These are phyloP conservation scores for Leucocoprinus birnbaumii DNA, from an alignment of 768 basidiomycete species.

Conservation along the genomic window DNA sequence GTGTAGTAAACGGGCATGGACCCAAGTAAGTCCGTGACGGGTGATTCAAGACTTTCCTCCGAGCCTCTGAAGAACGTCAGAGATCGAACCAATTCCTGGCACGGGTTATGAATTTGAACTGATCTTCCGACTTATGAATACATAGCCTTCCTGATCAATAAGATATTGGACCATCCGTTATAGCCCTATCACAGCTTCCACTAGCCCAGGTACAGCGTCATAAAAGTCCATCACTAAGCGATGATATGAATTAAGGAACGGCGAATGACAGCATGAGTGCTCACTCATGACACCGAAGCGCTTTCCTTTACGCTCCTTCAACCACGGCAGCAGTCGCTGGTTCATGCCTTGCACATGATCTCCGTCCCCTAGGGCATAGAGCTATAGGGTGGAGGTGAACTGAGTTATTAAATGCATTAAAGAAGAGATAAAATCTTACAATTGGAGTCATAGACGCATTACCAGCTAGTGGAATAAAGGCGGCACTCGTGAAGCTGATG, in stretches of 20 bases:
- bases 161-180: slow-evolving; percentile 5
- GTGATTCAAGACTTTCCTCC: too few relatives aligned
- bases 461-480: slow-evolving; percentile 8
- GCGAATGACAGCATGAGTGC: slow-evolving; percentile 11
- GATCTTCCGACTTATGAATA: too few relatives aligned
- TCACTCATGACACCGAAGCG: slow-evolving; percentile 45
- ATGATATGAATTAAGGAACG: too few relatives aligned
- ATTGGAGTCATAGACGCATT: neutral
- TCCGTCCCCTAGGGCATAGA: slow-evolving; percentile 42
- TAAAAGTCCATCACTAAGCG: slow-evolving; percentile 48
- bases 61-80: too few relatives aligned
- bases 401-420: neutral
- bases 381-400: slow-evolving; percentile 19
- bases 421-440: neutral
- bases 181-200: slow-evolving; percentile 43
- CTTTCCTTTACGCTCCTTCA: slow-evolving; percentile 37
- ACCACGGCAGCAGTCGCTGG: slow-evolving; percentile 39
- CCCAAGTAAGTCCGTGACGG: too few relatives aligned
- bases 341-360: slow-evolving; percentile 36
- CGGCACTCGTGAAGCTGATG: slow-evolving; percentile 46
- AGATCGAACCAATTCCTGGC: too few relatives aligned
- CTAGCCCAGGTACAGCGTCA: slow-evolving; percentile 40
- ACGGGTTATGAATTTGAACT: slow-evolving; percentile 15
- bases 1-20: too few relatives aligned
- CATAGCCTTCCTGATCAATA: neutral